Base-by-base conservation (phyloP, 345 rosid genomes). In the Dipteronia sinensis region DNA sequence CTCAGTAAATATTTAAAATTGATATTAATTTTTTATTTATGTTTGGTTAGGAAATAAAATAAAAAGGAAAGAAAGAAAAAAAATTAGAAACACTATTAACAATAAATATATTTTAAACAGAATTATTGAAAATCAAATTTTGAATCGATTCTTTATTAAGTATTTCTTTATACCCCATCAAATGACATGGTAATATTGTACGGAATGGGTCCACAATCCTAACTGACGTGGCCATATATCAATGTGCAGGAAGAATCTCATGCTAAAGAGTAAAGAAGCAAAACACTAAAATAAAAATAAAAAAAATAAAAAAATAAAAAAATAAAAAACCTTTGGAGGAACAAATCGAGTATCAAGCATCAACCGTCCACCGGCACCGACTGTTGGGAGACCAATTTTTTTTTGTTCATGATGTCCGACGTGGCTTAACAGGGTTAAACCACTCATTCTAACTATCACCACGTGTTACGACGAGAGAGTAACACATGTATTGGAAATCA, bases 351-450 rank as follows among this genome's bases (percentile, higher is more conserved):
- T 8, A 44, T 44, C 4, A 9, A 67, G 47, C 22, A 42, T 67
- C 11, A 42, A 44, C 51, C 71, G 55, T 42, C 51, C 19, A n/a
- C 68, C 68, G 68, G 53, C 53, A 29, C 68, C 68, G 40, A 25
- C 38, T 17, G 15, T 1, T 47, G 4, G 53, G 53, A 47, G 53
- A 47, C 16, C 15, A 47, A 31, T 3, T 31, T 31, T 15, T 12
- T 49, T 53, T 11, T 17, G 3, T 12, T 16, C n/a, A 4, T 5
- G 58, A 53, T 3, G 2, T 69, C 38, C 40, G 25, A 47, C 72
- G 59, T 69, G 40, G 59, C 38, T 22, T 5, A 55, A 7, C 23
- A 49, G 4, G 2, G 61, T 27, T 22, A 23, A 13, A 13, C 10
- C 17, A n/a, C 42, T 51, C 22, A 23, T 31, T 23, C 0, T 6